Evolutionary conservation across 768 basidiomycete species (phyloP).

Genomic region (Suillus plorans): DNA sequence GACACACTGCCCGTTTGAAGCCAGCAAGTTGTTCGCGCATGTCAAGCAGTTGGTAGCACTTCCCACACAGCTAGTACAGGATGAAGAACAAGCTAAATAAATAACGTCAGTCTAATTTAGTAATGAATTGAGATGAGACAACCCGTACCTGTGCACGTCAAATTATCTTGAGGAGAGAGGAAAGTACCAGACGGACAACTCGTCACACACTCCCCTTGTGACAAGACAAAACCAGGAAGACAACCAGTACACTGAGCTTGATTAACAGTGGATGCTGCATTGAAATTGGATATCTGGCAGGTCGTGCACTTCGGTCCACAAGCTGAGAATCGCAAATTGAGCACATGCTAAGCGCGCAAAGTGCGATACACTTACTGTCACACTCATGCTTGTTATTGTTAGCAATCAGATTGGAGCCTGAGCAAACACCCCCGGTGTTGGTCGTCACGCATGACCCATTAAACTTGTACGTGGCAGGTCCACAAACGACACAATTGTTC

Average conservation of each 20-base stretch:
- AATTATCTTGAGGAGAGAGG: constrained; percentile 65
- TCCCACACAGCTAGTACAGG: constrained; percentile 71
- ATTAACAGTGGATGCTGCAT: constrained; percentile 58
- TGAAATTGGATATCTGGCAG: constrained; percentile 76
- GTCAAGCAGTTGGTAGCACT: constrained; percentile 70
- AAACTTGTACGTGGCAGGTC: constrained; percentile 56
- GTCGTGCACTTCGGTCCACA: constrained; percentile 83
- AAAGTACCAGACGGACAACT: constrained; percentile 76
- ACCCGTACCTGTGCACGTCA: constrained; percentile 70
- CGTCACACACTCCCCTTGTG: constrained; percentile 64
- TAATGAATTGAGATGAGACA: not conserved
- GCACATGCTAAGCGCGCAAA: constrained; percentile 3
- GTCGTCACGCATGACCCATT: constrained; percentile 72
- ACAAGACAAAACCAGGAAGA: constrained; percentile 73
- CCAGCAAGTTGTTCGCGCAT: constrained; percentile 65
- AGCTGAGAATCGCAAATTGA: constrained; percentile 38
- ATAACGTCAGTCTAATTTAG: constrained; percentile 8
- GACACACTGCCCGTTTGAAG: constrained; percentile 73
- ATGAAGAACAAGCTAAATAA: constrained; percentile 61
- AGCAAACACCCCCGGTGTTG: constrained; percentile 69
- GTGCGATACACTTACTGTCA: constrained; percentile 57
- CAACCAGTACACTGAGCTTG: constrained; percentile 77
- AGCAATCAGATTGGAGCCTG: constrained; percentile 66
- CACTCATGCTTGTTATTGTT: constrained; percentile 84
- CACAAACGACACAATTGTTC: constrained; percentile 71